Conservation (phyloP, 108 stramenopile genomes). For the Epithemia pelagica region DNA sequence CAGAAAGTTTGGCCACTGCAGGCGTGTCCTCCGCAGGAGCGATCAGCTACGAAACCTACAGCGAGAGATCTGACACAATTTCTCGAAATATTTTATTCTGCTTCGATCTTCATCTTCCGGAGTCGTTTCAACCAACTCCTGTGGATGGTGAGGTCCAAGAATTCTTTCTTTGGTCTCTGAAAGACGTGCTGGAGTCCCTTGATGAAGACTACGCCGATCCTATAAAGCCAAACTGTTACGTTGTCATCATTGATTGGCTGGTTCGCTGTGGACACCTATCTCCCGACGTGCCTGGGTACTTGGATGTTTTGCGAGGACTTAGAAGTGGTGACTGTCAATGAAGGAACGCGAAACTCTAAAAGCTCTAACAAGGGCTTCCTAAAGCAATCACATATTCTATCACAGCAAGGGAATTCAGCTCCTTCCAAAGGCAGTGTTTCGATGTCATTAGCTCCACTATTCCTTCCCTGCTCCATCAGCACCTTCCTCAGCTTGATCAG, state of each 20-base stretch:
- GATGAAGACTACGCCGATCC: constrained; percentile 48
- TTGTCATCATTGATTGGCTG: constrained; percentile 79
- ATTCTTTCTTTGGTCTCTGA: constrained; percentile 69
- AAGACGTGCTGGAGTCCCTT: constrained; percentile 53
- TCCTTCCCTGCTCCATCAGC: constrained; percentile 24
- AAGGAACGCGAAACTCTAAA: not conserved
- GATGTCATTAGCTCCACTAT: no score
- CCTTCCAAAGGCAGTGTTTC: no score
- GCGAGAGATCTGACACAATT: constrained; percentile 26
- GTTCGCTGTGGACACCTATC: constrained; percentile 45
- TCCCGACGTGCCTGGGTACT: constrained; percentile 66
- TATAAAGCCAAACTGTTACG: constrained; percentile 90
- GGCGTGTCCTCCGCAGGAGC: constrained; percentile 58
- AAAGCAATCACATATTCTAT: no score
- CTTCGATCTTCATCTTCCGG: constrained; percentile 76
- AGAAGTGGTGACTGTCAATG: constrained; percentile 60
- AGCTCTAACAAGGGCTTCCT: no score
- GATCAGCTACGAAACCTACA: constrained; percentile 60
- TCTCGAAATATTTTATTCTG: constrained; percentile 69
- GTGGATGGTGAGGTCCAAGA: constrained; percentile 87
- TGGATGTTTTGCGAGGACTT: constrained; percentile 65
- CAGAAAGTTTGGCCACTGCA: constrained; percentile 34
- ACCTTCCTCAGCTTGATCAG: constrained; percentile 84
- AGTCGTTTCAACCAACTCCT: constrained; percentile 58
- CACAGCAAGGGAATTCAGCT: no score